phyloP scores from a whole-genome alignment of 176 grass and related monocot genomes.

The Bolboschoenus planiculmis region DNA sequence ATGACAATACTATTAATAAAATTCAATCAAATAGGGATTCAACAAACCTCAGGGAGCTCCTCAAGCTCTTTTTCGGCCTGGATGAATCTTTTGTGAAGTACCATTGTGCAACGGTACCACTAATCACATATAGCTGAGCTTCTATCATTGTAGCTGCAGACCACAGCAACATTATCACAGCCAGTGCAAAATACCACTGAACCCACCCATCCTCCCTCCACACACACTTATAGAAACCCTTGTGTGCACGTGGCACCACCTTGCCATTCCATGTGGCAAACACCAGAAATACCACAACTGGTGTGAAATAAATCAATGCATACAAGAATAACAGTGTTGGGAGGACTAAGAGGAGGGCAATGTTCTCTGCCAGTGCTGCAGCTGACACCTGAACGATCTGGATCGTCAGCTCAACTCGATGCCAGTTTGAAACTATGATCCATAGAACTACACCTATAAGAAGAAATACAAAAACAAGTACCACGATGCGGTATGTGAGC shows the following conservation, averaged over 20 bases:
- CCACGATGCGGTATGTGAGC: slow-evolving; percentile 30
- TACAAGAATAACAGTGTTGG: slow-evolving; percentile 22
- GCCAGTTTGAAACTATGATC: slow-evolving; percentile 43
- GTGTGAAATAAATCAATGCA: slow-evolving; percentile 26
- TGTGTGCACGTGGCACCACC: slow-evolving; percentile 24
- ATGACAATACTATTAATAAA: background rate
- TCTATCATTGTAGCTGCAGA: slow-evolving; percentile 39
- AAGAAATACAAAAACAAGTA: slow-evolving; percentile 35
- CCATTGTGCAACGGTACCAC: slow-evolving; percentile 40
- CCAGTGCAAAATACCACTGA: slow-evolving; percentile 32
- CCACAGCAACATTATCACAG: slow-evolving; percentile 39
- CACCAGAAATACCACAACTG: slow-evolving; percentile 37
- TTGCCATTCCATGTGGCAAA: slow-evolving; percentile 41
- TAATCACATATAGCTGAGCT: slow-evolving; percentile 39
- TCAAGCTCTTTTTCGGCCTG: slow-evolving; percentile 31
- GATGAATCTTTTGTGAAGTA: slow-evolving; percentile 38
- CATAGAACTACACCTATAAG: slow-evolving; percentile 31
- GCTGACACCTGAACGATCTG: slow-evolving; percentile 34
- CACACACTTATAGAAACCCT: slow-evolving; percentile 28
- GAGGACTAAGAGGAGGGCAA: slow-evolving; percentile 26
- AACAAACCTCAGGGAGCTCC: slow-evolving; percentile 37
- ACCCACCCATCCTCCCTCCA: slow-evolving; percentile 46
- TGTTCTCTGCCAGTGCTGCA: slow-evolving; percentile 26
- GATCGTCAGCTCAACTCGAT: slow-evolving; percentile 32
- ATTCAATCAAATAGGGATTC: background rate